These are phyloP conservation scores for Cryptococcus maquisensis DNA, from an alignment of 1,284 basidiomycete genomes.

Conservation along the genomic window DNA sequence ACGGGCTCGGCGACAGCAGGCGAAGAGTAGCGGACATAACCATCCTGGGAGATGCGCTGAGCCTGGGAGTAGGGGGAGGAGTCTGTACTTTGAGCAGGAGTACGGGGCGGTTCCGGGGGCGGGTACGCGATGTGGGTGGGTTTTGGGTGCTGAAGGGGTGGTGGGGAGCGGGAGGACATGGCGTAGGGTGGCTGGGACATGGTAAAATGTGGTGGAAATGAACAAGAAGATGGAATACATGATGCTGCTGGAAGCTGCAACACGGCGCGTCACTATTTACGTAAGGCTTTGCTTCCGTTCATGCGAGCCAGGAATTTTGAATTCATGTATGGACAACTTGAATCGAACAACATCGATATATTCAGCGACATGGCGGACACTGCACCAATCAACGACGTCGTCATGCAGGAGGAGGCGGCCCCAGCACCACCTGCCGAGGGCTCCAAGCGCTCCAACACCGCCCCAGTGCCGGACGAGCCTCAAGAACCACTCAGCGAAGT, in stretches of 20 bases:
- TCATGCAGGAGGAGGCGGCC: neutral
- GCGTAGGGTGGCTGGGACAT: slow-evolving; percentile 39
- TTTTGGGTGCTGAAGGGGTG: slow-evolving; percentile 80
- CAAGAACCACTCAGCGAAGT: slow-evolving; percentile 34
- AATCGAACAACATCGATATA: neutral
- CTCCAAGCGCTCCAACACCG: neutral
- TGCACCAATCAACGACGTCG: too few species aligned
- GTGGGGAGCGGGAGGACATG: slow-evolving; percentile 59
- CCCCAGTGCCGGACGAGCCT: slow-evolving; percentile 2
- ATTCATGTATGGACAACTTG: neutral
- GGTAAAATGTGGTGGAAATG: too few species aligned
- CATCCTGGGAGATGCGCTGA: slow-evolving; percentile 51
- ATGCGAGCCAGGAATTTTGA: neutral
- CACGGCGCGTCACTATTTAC: too few species aligned
- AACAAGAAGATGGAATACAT: neutral
- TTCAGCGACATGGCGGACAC: neutral
- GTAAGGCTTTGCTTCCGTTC: neutral
- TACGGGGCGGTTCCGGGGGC: slow-evolving; percentile 80
- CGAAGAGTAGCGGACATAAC: slow-evolving; percentile 46
- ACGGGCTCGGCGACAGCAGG: slow-evolving; percentile 40
- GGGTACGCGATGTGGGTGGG: slow-evolving; percentile 79
- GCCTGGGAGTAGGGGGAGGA: slow-evolving; percentile 43
- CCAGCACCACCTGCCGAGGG: neutral
- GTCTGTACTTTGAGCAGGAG: slow-evolving; percentile 53
- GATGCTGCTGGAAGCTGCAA: neutral